Base-by-base conservation (phyloP, 2,329 filamentous ascomycete species). In the Alternaria burnsii region DNA sequence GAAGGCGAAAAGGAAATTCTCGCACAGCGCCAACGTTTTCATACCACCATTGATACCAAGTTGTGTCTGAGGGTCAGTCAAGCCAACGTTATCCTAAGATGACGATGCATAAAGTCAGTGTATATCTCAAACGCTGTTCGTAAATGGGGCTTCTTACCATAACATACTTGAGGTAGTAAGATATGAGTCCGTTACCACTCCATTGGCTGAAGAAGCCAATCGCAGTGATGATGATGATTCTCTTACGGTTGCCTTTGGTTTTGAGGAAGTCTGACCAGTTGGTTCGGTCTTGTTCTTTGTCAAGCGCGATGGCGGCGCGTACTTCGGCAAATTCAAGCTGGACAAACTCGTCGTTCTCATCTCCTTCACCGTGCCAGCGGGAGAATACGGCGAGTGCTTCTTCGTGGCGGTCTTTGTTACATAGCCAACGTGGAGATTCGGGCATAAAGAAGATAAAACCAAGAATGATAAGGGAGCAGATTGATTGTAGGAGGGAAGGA, bases 161-260 rank as follows among this genome's bases (percentile, higher is more conserved):
- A 12, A 32, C 30, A 32, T 10, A 32, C 6, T 32, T 32, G 11
- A 10, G 30, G 11, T 36, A 36, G 11, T 36, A 36, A 2, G 32
- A 14, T 5, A 36, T 36, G 3, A 81, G 70, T 16, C 76, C 77
- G 47, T 81, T 80, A 9, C 80, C 80, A 3, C 70, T 71, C 71
- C 78, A 80, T 47, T 80, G 78, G 9, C 70, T 75, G 46, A 81
- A 76, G 53, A 79, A 70, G 3, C 73, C 76, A 14, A 81, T 69
- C 4, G 72, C 61, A 42, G 78, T 65, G n/a, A 73, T 73, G 54
- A 83, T 79, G n/a, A 77, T 70, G 1, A 82, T 63, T 3, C 81
- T 70, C 42, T 78, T 74, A 30, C 78, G 71, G 56, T 81, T 81
- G 20, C 74, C 74, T 8, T 58, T 57, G 2, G 76, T 78, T 36